Percentiles rank a stretch among this genome's conserved stretches.
phyloP scores from a whole-genome alignment of 2,329 filamentous ascomycete species.

The Stenocarpella maydis region DNA sequence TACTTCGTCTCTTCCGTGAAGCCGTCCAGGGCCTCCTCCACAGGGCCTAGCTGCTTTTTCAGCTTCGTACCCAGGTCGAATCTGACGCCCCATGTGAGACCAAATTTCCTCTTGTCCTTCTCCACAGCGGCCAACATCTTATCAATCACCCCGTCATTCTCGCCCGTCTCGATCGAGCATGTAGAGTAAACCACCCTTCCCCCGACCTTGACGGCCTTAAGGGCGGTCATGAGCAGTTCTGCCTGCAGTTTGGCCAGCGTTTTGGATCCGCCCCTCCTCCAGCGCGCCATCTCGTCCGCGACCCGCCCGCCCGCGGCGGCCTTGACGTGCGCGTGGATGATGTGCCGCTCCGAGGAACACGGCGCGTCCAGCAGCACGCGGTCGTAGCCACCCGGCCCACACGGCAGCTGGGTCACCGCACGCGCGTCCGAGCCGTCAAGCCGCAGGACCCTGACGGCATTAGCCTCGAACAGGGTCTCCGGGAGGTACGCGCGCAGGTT shows the following conservation, averaged over 20 bases:
- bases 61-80: conserved; percentile 36
- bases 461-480: conserved; percentile 36
- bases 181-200: conserved; percentile 51
- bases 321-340: conserved; percentile 47
- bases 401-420: conserved; percentile 40
- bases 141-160: conserved; percentile 52
- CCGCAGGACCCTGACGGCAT: conserved; percentile 39
- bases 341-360: conserved; percentile 51
- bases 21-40: conserved; percentile 34
- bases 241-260: conserved; percentile 45
- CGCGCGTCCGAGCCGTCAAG: conserved; percentile 41
- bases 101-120: conserved; percentile 48
- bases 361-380: conserved; percentile 51
- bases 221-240: conserved; percentile 47
- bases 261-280: conserved; percentile 47
- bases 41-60: conserved; percentile 39
- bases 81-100: conserved; percentile 42
- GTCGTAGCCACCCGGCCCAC: conserved; percentile 47
- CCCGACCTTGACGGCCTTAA: conserved; percentile 45
- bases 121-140: conserved; percentile 44
- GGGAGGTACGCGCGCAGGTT: conserved; percentile 42
- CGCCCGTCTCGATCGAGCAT: conserved; percentile 48
- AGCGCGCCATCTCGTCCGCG: conserved; percentile 48
- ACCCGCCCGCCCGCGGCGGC: conserved; percentile 43
- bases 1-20: conserved; percentile 45